Evolutionary conservation across 176 grass and related monocot genomes (phyloP), one percentile per base, ranked within the genome.

Genomic region (Avena eriantha): DNA sequence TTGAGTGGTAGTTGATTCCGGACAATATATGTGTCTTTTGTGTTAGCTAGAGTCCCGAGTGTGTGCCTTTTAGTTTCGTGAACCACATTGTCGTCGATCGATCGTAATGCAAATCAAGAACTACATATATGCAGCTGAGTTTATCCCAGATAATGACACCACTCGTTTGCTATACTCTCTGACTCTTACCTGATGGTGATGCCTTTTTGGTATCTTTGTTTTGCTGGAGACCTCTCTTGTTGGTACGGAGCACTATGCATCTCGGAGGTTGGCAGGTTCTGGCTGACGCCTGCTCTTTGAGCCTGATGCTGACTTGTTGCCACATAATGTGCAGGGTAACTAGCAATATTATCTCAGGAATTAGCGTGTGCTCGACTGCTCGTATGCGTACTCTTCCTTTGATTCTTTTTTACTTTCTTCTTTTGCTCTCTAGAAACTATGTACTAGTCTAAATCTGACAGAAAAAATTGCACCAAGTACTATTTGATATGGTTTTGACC

Each of bases 81-180:
- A 69, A 69, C 64, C 64, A 4, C 64, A 67, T 67, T 15, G 64
- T 67, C 15, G 64, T 67, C 31, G 29, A 67, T 35, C 29, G 24
- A 67, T 35, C 29, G 24, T 67, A 49, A 65, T 35, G n/a, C 29
- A 67, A 67, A 67, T 34, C 34, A 14, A 34, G 61, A 49, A n/a
- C 61, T 34, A 67, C 34, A 34, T 34, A 34, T 34, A 50, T 34
- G 24, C 45, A 41, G 48, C 80, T 55, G 26, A 73, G 50, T 72
- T 72, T 35, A 45, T 34, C 14, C 49, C 33, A 73, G 67, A 73
- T 83, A 73, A 58, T 82, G 21, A 73, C 8, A 67, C 64, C 64
- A 67, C 64, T 66, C 63, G 57, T 22, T 67, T 67, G 29, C 64
- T 67, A 34, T 31, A 35, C 29, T 35, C 64, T 67, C 29, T 35